phyloP scores from a whole-genome alignment of 306 rosid species.

The Sechiopsis laciniata region DNA sequence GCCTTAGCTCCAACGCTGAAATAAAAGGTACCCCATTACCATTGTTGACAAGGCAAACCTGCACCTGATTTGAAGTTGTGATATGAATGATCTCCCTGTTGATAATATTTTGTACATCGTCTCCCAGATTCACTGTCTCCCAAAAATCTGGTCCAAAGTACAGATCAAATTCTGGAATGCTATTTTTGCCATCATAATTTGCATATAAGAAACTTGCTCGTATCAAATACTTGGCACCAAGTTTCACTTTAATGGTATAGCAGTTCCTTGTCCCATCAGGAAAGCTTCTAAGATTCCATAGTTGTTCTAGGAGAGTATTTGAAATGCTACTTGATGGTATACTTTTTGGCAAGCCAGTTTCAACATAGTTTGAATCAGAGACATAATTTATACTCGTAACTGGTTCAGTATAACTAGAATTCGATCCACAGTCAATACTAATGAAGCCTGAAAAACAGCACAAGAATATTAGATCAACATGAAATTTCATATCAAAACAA shows the following conservation, averaged over 20 bases:
- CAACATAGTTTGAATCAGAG: not conserved
- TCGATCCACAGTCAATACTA: slow-evolving; percentile 12
- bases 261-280: slow-evolving; percentile 16
- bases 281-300: slow-evolving; percentile 17
- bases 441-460: slow-evolving; percentile 11
- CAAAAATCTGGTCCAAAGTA: slow-evolving; percentile 16
- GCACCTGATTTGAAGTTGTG: slow-evolving; percentile 5
- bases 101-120: not conserved
- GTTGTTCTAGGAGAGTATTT: not conserved
- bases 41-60: slow-evolving; percentile 25
- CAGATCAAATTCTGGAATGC: slow-evolving; percentile 21
- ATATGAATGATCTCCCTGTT: slow-evolving; percentile 25
- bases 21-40: slow-evolving; percentile 21
- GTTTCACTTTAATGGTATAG: not conserved
- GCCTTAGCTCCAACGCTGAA: slow-evolving; percentile 28
- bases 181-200: slow-evolving; percentile 16
- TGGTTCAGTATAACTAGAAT: not conserved
- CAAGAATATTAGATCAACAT: not conserved
- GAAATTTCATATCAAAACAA: too few relatives aligned
- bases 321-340: not conserved
- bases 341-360: not conserved
- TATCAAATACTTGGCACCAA: slow-evolving; percentile 21
- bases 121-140: not conserved
- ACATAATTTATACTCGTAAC: slow-evolving; percentile 7
- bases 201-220: slow-evolving; percentile 29